Conservation (phyloP, 1,284 basidiomycete species). For the Kalmanozyma brasiliensis region DNA sequence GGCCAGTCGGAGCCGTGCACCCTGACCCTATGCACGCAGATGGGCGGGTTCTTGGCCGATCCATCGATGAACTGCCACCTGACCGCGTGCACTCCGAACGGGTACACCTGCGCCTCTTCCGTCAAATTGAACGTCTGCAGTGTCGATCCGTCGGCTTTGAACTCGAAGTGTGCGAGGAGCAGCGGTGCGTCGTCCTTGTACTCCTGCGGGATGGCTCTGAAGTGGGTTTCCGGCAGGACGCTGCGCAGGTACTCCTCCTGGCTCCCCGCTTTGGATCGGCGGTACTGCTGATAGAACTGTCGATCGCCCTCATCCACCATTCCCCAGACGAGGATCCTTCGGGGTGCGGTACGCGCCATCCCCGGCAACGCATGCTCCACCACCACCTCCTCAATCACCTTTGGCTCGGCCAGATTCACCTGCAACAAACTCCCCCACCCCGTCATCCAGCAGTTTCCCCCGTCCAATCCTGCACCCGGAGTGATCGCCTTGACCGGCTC, state of each 20-base stretch:
- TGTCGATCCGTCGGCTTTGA: constrained; percentile 31
- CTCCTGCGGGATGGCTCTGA: constrained; percentile 22
- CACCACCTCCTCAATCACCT: constrained; percentile 35
- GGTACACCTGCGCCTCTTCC: constrained; percentile 25
- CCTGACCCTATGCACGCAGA: constrained; percentile 35
- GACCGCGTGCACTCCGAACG: constrained; percentile 25
- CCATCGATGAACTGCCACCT: constrained; percentile 44
- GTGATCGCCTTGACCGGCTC: constrained; percentile 46
- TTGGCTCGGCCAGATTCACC: constrained; percentile 25
- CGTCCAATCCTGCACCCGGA: constrained; percentile 22
- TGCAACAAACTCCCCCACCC: constrained; percentile 39
- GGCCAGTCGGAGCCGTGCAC: constrained; percentile 34
- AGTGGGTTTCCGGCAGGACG: constrained; percentile 16
- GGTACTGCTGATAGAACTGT: constrained; percentile 24
- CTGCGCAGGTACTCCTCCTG: constrained; percentile 15
- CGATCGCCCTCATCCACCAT: constrained; percentile 29
- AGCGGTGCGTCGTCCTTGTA: constrained; percentile 27
- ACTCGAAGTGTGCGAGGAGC: constrained; percentile 27
- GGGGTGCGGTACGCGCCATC: constrained; percentile 27
- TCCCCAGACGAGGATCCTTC: constrained; percentile 35
- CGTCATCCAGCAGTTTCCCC: constrained; percentile 42
- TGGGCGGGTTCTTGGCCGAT: constrained; percentile 26
- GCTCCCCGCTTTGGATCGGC: constrained; percentile 7
- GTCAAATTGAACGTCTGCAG: constrained; percentile 37
- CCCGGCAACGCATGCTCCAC: constrained; percentile 43